A percentile compares a stretch with the other conserved stretches of the same genome.
Evolutionary conservation across 345 rosid genomes (phyloP).

Genomic region (Hibiscus tridactylites): DNA sequence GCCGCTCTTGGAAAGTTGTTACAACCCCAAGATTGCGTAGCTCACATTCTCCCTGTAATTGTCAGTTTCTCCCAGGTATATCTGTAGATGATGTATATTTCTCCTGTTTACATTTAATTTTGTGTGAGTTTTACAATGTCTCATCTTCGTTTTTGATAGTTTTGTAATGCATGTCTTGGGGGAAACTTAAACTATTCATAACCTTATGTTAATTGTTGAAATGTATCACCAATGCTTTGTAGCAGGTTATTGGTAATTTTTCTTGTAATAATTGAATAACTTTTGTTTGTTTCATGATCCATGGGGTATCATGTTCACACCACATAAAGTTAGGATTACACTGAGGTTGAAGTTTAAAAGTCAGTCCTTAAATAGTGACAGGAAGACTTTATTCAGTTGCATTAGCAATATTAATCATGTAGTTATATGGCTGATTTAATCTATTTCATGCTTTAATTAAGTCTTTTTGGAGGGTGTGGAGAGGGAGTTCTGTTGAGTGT

Average conservation of each 20-base stretch:
- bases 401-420: not conserved
- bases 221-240: not conserved
- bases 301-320: not conserved
- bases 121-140: not conserved
- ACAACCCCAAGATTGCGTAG: constrained; percentile 67
- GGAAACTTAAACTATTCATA: not conserved
- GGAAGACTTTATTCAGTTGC: not conserved
- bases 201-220: not conserved
- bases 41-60: constrained; percentile 66
- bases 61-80: constrained; percentile 78
- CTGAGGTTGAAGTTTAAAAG: not conserved
- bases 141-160: not conserved
- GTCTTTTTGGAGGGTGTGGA: not conserved
- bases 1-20: constrained; percentile 72
- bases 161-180: not conserved
- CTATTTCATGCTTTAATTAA: not conserved
- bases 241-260: not conserved
- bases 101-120: not conserved
- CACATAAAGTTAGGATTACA: not conserved
- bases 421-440: not conserved
- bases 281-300: not conserved
- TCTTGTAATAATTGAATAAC: not conserved
- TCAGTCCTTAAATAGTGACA: not conserved
- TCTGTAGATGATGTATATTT: not conserved
- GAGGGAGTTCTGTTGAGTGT: not conserved